Evolutionary conservation across 768 basidiomycete species (phyloP), one percentile per base, ranked within the genome.

Genomic region (Hericium erinaceus): DNA sequence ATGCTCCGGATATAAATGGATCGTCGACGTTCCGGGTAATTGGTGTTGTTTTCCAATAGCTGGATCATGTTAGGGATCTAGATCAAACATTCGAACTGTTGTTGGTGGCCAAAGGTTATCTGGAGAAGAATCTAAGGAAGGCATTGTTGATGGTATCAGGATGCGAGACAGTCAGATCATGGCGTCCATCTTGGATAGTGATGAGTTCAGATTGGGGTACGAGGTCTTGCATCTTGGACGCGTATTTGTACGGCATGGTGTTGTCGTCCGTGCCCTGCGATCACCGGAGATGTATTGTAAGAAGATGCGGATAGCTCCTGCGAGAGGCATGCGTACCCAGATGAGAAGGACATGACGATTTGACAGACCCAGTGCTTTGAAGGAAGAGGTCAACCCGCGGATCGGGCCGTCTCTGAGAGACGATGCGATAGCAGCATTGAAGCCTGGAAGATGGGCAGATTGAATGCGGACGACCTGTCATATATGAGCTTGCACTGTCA

Each of bases 341-440:
- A 89, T 72, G n/a, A 89, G 68, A 39, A 89, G 72, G 6, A 85
- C 79, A 24, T 75, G 70, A 51, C 78, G 76, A 18, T 73, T 70
- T 3, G 72, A 72, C 56, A 81, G 76, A 2, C 75, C 79, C 15
- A 76, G 71, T 0, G 78, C 74, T 26, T 74, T 67, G 62, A 88
- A 88, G 3, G 82, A 73, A 1, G 76, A 67, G 1, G 68, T 69
- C 56, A 83, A 79, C 4, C 85, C 85, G 40, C 87, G 81, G 28
- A 89, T 73, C 13, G 88, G 87, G 1, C 87, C 87, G 40, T 85
- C 80, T 38, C 87, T 79, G 24, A 90, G 72, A 3, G 83, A 87
- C 4, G 87, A 89, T 0, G 87, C 87, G n/a, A 90, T 71, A 0
- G 88, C 88, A 20, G 80, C 77, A 61, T 90, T 88, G 67, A 82